phyloP scores from a whole-genome alignment of 768 basidiomycete species.

The Boletus rubroflammeus region DNA sequence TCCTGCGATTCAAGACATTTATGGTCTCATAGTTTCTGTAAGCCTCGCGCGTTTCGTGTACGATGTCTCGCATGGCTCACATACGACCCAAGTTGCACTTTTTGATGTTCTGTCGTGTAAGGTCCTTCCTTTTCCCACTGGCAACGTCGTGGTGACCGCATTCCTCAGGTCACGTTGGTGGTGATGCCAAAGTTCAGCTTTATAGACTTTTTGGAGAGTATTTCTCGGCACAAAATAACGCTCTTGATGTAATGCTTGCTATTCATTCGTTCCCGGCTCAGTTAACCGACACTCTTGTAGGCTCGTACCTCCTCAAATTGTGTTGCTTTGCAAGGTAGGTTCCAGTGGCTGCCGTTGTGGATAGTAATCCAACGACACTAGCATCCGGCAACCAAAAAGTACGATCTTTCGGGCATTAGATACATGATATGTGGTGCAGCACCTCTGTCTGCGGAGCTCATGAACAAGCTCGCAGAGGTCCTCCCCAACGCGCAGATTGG shows the following conservation, averaged over 20 bases:
- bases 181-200: slow-evolving; percentile 63
- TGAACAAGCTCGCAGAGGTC: slow-evolving; percentile 40
- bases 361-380: slow-evolving; percentile 19
- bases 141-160: background rate
- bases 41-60: slow-evolving; percentile 15
- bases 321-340: slow-evolving; percentile 61
- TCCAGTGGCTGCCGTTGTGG: background rate
- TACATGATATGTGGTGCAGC: slow-evolving; percentile 59
- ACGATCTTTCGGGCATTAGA: slow-evolving; percentile 51
- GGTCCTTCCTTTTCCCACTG: slow-evolving; percentile 4
- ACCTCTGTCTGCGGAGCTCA: slow-evolving; percentile 56
- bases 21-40: slow-evolving; percentile 56
- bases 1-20: slow-evolving; percentile 44
- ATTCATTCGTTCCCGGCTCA: background rate
- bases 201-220: slow-evolving; percentile 56
- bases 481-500: slow-evolving; percentile 60
- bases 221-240: slow-evolving; percentile 52
- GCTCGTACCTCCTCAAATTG: slow-evolving; percentile 63
- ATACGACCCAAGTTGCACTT: slow-evolving; percentile 43
- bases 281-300: slow-evolving; percentile 28
- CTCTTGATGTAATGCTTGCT: slow-evolving; percentile 46
- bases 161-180: slow-evolving; percentile 48
- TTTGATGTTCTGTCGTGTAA: slow-evolving; percentile 50
- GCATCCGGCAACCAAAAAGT: slow-evolving; percentile 50
- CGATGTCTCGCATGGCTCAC: slow-evolving; percentile 2